These are phyloP conservation scores for Aquilaria agallochum DNA, from an alignment of 441 rosid species.

Conservation along the genomic window DNA sequence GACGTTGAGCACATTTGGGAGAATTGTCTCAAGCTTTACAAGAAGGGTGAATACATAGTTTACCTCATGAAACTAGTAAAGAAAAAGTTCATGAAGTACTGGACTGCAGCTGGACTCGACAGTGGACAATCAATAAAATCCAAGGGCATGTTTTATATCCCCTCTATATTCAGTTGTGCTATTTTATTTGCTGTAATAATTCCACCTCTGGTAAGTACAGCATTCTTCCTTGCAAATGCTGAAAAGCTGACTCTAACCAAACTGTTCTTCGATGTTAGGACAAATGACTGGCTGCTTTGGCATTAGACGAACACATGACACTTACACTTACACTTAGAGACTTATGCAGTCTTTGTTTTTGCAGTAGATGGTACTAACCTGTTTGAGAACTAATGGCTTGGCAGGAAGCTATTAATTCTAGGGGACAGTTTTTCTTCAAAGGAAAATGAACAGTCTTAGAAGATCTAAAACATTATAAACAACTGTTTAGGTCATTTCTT, in stretches of 20 bases:
- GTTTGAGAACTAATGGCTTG: no score
- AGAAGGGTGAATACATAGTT: conserved; percentile 51
- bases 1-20: conserved; percentile 48
- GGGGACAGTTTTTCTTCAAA: no score
- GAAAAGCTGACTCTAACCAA: background rate
- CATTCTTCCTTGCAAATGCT: background rate
- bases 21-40: conserved; percentile 39
- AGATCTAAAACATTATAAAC: no score
- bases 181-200: background rate
- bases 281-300: background rate
- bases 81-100: conserved; percentile 52
- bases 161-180: background rate
- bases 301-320: background rate
- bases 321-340: no score
- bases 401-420: no score
- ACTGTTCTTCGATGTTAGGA: background rate
- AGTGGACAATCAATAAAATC: conserved; percentile 11
- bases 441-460: no score
- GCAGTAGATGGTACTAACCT: no score
- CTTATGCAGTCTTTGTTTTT: no score
- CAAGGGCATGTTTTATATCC: conserved; percentile 19
- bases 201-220: background rate
- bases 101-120: conserved; percentile 37
- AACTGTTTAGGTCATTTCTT: no score
- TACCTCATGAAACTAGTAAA: conserved; percentile 51